Evolutionary conservation across 2,329 filamentous ascomycete genomes (phyloP), one percentile per base, ranked within the genome.

Genomic region (Neodidymelliopsis sp.): DNA sequence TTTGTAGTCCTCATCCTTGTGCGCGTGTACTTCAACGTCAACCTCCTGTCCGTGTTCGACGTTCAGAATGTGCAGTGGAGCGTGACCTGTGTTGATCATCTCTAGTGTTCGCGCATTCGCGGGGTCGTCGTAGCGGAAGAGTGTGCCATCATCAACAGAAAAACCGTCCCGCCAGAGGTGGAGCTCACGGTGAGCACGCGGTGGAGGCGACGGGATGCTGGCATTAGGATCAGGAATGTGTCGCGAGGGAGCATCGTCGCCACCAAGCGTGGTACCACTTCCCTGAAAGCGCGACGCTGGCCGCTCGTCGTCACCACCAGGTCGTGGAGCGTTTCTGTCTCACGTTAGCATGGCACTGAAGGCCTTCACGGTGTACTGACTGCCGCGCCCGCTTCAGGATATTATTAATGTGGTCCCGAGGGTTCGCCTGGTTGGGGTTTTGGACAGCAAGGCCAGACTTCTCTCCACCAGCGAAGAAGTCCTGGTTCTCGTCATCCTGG

Each of bases 141-240:
- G 82, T 35, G 86, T 83, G 20, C 90, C 90, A 63, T 94, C 89
- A 51, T 92, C 90, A 53, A 95, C 85, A 57, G 89, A 93, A 75
- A 94, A 93, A 11, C 90, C 90, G 66, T 95, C 87, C 30, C 82
- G 81, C 90, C 90, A 95, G 33, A 94, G 80, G 65, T 93, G 90
- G 42, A 95, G 79, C 9, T 84, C 82, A 39, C 89, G 85, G 39
- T 84, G 84, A 53, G 88, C 84, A 4, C 82, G 80, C 24, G 81
- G 76, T 8, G 72, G 74, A 12, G 69, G 73, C 42, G 62, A 65
- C 6, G 69, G 62, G 35, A 64, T 63, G 49, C 57, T 68, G 39
- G 69, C 70, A 15, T 57, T 72, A 20, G 87, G 83, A 57, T 89
- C 85, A 31, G 85, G 84, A 39, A 94, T 83, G 18, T 78, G 77